A percentile compares a stretch with the other conserved stretches of the same genome.
These are phyloP conservation scores for Nitzschia palea DNA, from an alignment of 108 stramenopile species.

Conservation along the genomic window DNA sequence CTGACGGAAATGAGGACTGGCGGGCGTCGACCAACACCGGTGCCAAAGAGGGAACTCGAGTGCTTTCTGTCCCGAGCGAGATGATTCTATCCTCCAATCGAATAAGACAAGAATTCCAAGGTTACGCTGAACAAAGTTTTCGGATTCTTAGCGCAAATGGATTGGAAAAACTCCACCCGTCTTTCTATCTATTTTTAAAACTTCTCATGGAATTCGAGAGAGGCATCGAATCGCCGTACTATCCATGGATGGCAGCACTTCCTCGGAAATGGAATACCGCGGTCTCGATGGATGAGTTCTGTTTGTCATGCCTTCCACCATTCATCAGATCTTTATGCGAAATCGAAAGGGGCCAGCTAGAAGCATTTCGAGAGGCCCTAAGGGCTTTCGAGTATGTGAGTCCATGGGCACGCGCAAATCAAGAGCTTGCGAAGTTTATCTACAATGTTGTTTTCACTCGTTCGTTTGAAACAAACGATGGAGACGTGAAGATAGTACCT, in stretches of 20 bases:
- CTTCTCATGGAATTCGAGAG: constrained; percentile 53
- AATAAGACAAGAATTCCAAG: constrained; percentile 19
- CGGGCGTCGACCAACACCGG: constrained; percentile 18
- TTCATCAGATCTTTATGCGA: constrained; percentile 7
- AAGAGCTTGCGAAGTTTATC: constrained; percentile 46
- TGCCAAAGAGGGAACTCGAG: constrained; percentile 9
- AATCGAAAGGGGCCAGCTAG: constrained; percentile 1
- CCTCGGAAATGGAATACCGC: constrained; percentile 51
- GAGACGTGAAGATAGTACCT: constrained; percentile 44
- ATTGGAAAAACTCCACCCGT: background rate
- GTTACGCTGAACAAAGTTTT: constrained; percentile 9
- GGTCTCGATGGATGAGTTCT: constrained; percentile 42
- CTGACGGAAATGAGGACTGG: constrained; percentile 25
- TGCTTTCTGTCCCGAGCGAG: constrained; percentile 20
- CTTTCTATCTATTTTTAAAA: constrained; percentile 54
- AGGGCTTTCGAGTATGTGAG: constrained; percentile 10
- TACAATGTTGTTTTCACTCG: constrained; percentile 58
- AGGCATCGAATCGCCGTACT: constrained; percentile 43
- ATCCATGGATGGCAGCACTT: constrained; percentile 49
- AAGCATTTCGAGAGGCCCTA: background rate
- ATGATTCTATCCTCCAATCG: constrained; percentile 27
- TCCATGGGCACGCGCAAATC: constrained; percentile 38
- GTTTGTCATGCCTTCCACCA: constrained; percentile 17
- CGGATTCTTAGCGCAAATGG: background rate
- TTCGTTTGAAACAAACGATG: constrained; percentile 24